Evolutionary conservation across 1,284 basidiomycete species (phyloP).

Genomic region (Microbotryum intermedium): DNA sequence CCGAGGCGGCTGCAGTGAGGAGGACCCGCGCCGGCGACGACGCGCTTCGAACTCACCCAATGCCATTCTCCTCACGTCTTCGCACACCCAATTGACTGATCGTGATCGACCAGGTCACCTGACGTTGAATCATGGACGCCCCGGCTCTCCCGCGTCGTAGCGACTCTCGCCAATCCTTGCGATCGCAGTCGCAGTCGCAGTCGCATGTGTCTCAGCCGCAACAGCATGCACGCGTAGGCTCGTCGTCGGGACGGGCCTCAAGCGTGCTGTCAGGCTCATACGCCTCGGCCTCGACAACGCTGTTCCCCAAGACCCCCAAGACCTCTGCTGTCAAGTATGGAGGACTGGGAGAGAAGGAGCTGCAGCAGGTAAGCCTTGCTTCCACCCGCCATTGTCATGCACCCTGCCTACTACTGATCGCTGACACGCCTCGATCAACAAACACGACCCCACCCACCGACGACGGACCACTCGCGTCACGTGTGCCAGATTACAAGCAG

Average conservation of each 20-base stretch:
- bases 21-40: not conserved
- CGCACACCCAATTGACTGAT: not conserved
- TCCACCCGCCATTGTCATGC: not conserved
- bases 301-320: slow-evolving; percentile 20
- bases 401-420: not conserved
- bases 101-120: not conserved
- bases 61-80: not conserved
- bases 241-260: not conserved
- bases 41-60: not conserved
- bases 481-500: slow-evolving; percentile 21
- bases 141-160: not conserved
- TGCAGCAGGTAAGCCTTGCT: slow-evolving; percentile 16
- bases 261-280: not conserved
- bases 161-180: slow-evolving; percentile 12
- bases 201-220: slow-evolving; percentile 10
- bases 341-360: slow-evolving; percentile 23
- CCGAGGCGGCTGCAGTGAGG: too few relatives aligned
- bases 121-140: too few relatives aligned
- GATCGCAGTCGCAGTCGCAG: slow-evolving; percentile 4
- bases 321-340: slow-evolving; percentile 15
- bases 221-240: not conserved
- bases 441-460: not conserved
- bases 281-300: not conserved
- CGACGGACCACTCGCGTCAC: not conserved
- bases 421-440: not conserved